Percentiles rank a stretch among this genome's conserved stretches.
phyloP scores from a whole-genome alignment of 495 filamentous ascomycete genomes.

The Xylaria intraflava region DNA sequence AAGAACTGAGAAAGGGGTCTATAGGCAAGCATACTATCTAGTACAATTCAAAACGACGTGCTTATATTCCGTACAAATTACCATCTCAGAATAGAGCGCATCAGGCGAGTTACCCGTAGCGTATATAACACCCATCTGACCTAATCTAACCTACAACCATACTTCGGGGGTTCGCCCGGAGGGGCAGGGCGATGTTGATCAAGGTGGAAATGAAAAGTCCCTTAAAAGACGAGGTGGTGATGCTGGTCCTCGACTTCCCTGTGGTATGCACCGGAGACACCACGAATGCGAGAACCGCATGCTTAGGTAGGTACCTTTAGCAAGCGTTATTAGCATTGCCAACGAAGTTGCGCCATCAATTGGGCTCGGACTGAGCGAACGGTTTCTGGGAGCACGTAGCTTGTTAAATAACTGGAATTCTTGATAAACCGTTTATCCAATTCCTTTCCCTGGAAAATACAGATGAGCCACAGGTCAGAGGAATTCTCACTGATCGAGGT shows the following conservation, averaged over 20 bases:
- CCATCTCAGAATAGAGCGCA: too few relatives aligned
- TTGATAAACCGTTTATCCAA: not conserved
- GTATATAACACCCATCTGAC: too few relatives aligned
- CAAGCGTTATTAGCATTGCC: constrained; percentile 86
- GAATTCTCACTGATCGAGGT: not conserved
- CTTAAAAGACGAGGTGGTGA: constrained; percentile 99
- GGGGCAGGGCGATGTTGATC: constrained; percentile 95
- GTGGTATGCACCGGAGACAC: constrained; percentile 51
- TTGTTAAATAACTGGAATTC: constrained; percentile 5
- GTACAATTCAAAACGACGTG: too few relatives aligned
- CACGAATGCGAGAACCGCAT: not conserved
- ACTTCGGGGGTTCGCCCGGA: too few relatives aligned
- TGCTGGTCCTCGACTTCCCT: constrained; percentile 85
- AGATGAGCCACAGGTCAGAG: not conserved
- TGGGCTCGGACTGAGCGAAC: constrained; percentile 3
- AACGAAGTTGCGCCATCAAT: constrained; percentile 29
- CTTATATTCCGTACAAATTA: too few relatives aligned
- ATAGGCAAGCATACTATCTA: too few relatives aligned
- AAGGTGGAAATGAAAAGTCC: constrained; percentile 82
- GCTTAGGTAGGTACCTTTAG: constrained; percentile 14
- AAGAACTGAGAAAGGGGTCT: too few relatives aligned
- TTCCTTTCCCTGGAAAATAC: not conserved
- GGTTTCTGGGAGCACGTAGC: constrained; percentile 9
- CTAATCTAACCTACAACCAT: too few relatives aligned
- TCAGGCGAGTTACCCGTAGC: too few relatives aligned